A percentile compares a stretch with the other conserved stretches of the same genome.
Evolutionary conservation across 75 land plant genomes (phyloP).

Genomic region (Chamaecyparis obtusa): DNA sequence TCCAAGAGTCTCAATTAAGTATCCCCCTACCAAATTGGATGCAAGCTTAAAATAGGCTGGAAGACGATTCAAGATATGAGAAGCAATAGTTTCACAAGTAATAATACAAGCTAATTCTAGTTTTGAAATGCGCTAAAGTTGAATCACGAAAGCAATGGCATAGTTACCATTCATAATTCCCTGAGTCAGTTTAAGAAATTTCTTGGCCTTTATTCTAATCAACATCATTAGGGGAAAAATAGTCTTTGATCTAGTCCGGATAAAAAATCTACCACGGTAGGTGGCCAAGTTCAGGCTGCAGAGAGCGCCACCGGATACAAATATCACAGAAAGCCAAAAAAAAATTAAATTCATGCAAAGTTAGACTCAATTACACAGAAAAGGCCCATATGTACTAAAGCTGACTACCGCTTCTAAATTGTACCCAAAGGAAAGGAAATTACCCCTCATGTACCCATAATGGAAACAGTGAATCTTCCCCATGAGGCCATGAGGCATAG

Average conservation of each 20-base stretch:
- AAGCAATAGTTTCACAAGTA: neutral
- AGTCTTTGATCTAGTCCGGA: neutral
- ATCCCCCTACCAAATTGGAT: neutral
- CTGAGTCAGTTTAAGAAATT: neutral
- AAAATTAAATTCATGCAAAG: neutral
- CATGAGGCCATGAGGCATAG: neutral
- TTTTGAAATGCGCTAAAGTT: neutral
- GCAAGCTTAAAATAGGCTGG: neutral
- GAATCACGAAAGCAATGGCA: neutral
- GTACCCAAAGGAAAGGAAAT: neutral
- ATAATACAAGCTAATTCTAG: neutral
- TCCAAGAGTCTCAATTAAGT: neutral
- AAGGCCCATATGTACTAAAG: neutral
- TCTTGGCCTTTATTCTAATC: neutral
- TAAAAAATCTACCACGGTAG: neutral
- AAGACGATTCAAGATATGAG: neutral
- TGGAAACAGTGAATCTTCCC: neutral
- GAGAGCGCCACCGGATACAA: neutral
- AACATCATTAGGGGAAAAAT: neutral
- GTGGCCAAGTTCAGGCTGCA: neutral
- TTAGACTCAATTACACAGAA: neutral
- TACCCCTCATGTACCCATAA: too few relatives aligned
- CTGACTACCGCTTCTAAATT: neutral
- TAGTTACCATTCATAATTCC: neutral
- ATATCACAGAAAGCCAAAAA: neutral